Evolutionary conservation across 2,329 filamentous ascomycete genomes (phyloP), one percentile per base, ranked within the genome.

Genomic region (Colletotrichum incanum): DNA sequence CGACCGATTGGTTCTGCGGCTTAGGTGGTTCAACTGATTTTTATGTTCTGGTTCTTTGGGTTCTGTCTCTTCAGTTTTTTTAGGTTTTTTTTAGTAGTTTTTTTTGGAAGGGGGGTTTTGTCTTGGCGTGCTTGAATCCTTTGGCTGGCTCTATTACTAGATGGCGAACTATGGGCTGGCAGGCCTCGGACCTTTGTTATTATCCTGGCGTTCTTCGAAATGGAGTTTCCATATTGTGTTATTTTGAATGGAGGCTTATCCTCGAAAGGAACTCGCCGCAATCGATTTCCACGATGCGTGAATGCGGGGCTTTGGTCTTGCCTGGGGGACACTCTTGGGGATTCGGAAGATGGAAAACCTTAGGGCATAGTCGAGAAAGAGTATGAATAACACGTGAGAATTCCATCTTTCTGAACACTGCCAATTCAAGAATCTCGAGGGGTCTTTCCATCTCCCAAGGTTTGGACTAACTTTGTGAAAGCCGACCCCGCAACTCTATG

Each of bases 21-120:
- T 58, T 43, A 8, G 54, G 65, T 31, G 58, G 69, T 62, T 72
- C 58, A 52, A 26, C 65, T 68, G 69, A 63, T 68, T 68, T 56
- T 39, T 1, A 6, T 23, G 20, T 55, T 63, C 23, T 62, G 39
- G 26, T 28, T 31, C n/a, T 31, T 41, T 7, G 28, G 39, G 34
- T 54, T 68, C 61, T 26, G 56, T 45, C 6, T 26, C 28, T 23
- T 14, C 23, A 39, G 45, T 41, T 43, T 50, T 9, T 55, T 37
- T 16, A 18, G 26, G 52, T n/a, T n/a, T n/a, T n/a, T n/a, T n/a
- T n/a, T n/a, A n/a, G n/a, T n/a, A n/a, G n/a, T n/a, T n/a, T n/a
- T n/a, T n/a, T n/a, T n/a, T n/a, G n/a, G n/a, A n/a, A n/a, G n/a
- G n/a, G n/a, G n/a, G n/a, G n/a, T n/a, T n/a, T n/a, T n/a, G n/a